Evolutionary conservation across 1,139 yeast genomes (phyloP).

Genomic region (Kodamaea arcana): DNA sequence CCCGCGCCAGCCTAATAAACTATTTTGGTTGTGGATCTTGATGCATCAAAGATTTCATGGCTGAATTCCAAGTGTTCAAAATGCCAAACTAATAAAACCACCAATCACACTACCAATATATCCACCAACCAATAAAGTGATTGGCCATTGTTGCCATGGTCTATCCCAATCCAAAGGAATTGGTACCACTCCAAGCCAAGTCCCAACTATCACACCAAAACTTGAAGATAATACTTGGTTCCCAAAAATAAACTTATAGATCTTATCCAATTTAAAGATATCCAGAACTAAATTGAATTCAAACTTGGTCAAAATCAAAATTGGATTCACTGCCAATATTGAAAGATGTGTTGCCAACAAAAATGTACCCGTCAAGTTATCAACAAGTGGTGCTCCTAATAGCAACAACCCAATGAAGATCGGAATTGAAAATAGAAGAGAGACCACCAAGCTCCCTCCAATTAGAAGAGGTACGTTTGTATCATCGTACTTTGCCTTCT

Average conservation of each 20-base stretch:
- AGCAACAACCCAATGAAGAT: constrained; percentile 52
- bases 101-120: constrained; percentile 72
- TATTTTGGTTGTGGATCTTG: too few species aligned
- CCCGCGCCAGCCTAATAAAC: too few species aligned
- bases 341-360: constrained; percentile 65
- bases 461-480: constrained; percentile 33
- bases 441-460: constrained; percentile 33
- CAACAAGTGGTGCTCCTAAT: constrained; percentile 83
- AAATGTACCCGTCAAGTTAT: constrained; percentile 54
- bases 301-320: constrained; percentile 57
- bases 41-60: too few species aligned
- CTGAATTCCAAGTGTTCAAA: too few species aligned
- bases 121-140: constrained; percentile 78
- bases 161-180: constrained; percentile 98
- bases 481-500: constrained; percentile 16
- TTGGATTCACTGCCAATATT: constrained; percentile 58
- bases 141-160: constrained; percentile 98
- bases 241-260: constrained; percentile 21
- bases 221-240: constrained; percentile 40
- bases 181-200: constrained; percentile 92
- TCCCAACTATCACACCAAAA: constrained; percentile 59
- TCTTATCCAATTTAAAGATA: constrained; percentile 21
- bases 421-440: constrained; percentile 48
- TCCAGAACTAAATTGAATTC: constrained; percentile 35
- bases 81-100: constrained; percentile 17